Evolutionary conservation across 805 yeast genomes (phyloP).

Genomic region (fission yeast (Schizosaccharomyces pombe)): DNA sequence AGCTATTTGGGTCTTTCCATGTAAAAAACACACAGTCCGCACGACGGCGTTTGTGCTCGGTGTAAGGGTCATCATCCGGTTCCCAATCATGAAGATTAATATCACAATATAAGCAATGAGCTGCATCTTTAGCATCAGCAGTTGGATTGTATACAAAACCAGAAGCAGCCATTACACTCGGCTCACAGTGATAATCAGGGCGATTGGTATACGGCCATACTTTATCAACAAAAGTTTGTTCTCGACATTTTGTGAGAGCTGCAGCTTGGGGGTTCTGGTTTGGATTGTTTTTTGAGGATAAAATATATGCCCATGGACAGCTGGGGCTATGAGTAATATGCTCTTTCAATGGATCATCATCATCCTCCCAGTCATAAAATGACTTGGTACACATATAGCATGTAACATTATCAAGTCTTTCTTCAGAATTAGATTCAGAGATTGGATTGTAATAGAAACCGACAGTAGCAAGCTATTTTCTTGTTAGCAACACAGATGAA

Average conservation of each 20-base stretch:
- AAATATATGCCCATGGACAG: slow-evolving; percentile 18
- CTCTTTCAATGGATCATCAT: slow-evolving; percentile 25
- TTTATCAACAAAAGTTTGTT: slow-evolving; percentile 16
- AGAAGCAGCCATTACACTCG: slow-evolving; percentile 24
- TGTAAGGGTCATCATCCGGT: slow-evolving; percentile 31
- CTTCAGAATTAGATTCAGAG: slow-evolving; percentile 12
- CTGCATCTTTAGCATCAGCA: slow-evolving; percentile 26
- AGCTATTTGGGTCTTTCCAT: not conserved
- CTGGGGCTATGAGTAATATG: slow-evolving; percentile 20
- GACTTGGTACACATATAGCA: slow-evolving; percentile 37
- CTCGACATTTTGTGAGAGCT: slow-evolving; percentile 10
- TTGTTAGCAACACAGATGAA: not conserved
- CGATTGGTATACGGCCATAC: slow-evolving; percentile 24
- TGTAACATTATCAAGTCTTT: slow-evolving; percentile 26
- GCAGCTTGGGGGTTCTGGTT: slow-evolving; percentile 10
- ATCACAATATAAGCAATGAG: slow-evolving; percentile 42
- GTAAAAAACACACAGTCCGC: not conserved
- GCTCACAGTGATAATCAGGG: not conserved
- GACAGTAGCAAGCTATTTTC: not conserved
- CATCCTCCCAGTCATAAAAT: slow-evolving; percentile 34
- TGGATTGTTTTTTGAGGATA: slow-evolving; percentile 5
- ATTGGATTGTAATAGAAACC: not conserved
- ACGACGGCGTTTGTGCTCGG: not conserved
- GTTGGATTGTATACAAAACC: slow-evolving; percentile 42
- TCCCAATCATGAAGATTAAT: slow-evolving; percentile 53